These are phyloP conservation scores for Cytospora schulzeri DNA, from an alignment of 2,329 filamentous ascomycete species.

Conservation along the genomic window DNA sequence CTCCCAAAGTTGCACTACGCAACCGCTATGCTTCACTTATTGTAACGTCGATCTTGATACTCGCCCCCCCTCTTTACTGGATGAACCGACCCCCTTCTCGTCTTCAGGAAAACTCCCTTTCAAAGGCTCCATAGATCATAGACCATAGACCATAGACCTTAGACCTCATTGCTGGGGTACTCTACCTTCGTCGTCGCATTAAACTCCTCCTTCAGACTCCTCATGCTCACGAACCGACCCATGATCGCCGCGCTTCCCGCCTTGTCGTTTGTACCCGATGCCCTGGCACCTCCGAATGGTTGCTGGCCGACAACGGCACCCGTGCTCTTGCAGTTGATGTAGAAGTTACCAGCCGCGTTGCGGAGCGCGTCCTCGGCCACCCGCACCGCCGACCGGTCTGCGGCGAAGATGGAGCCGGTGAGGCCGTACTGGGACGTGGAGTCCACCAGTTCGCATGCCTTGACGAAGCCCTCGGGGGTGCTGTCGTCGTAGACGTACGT, in stretches of 20 bases:
- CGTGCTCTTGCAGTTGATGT: slow-evolving; percentile 61
- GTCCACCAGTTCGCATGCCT: slow-evolving; percentile 67
- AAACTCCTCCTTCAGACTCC: slow-evolving; percentile 72
- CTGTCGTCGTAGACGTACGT: slow-evolving; percentile 52
- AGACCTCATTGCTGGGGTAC: slow-evolving; percentile 73
- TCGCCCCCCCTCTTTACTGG: neutral
- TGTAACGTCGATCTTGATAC: neutral
- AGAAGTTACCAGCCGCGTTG: slow-evolving; percentile 60
- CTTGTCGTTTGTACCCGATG: slow-evolving; percentile 71
- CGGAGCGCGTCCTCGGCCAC: slow-evolving; percentile 54
- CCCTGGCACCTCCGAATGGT: slow-evolving; percentile 69
- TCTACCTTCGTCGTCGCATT: slow-evolving; percentile 60
- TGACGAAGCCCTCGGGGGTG: slow-evolving; percentile 45
- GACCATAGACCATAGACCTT: slow-evolving; percentile 23
- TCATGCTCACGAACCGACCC: slow-evolving; percentile 52
- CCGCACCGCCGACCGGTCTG: slow-evolving; percentile 49
- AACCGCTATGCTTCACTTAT: slow-evolving; percentile 14
- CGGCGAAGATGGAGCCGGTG: slow-evolving; percentile 53
- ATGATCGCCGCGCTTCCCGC: slow-evolving; percentile 54
- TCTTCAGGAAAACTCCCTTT: neutral
- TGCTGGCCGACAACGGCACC: slow-evolving; percentile 74
- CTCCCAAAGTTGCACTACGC: neutral
- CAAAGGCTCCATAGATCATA: too few relatives aligned
- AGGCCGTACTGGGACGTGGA: slow-evolving; percentile 68
- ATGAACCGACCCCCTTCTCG: neutral